A percentile compares a stretch with the other conserved stretches of the same genome.
These are phyloP conservation scores for Luvunga scandens DNA, from an alignment of 345 rosid genomes.

Conservation along the genomic window DNA sequence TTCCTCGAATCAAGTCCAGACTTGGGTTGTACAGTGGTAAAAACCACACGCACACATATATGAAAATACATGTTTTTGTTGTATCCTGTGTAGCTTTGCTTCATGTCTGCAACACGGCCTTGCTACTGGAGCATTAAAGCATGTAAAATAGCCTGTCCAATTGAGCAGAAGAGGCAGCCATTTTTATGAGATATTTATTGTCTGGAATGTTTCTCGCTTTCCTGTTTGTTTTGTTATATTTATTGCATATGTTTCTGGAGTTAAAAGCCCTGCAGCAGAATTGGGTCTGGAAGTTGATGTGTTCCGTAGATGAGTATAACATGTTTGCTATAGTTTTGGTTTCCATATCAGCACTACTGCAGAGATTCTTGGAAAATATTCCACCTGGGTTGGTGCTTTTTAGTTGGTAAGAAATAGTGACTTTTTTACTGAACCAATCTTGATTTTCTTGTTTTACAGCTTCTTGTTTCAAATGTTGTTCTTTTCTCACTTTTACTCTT, in stretches of 20 bases:
- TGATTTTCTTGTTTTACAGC: slow-evolving; percentile 17
- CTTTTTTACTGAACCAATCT: slow-evolving; percentile 24
- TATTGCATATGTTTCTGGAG: slow-evolving; percentile 38
- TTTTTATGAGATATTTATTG: slow-evolving; percentile 28
- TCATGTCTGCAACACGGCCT: slow-evolving; percentile 21
- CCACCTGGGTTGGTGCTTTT: slow-evolving; percentile 62
- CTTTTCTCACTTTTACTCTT: slow-evolving; percentile 16
- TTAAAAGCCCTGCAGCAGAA: slow-evolving; percentile 55
- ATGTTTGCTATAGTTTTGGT: slow-evolving; percentile 53
- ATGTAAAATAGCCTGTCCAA: slow-evolving; percentile 31
- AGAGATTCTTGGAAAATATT: slow-evolving; percentile 67
- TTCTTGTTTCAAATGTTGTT: slow-evolving; percentile 1
- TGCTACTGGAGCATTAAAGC: slow-evolving; percentile 34
- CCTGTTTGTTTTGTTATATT: slow-evolving; percentile 34
- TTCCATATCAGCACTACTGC: slow-evolving; percentile 65
- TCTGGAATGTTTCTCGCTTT: slow-evolving; percentile 17
- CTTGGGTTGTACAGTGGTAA: neutral
- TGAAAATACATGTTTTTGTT: neutral
- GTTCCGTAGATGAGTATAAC: slow-evolving; percentile 53
- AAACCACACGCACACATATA: too few relatives aligned
- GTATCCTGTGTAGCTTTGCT: slow-evolving; percentile 13
- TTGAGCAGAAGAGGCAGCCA: slow-evolving; percentile 28
- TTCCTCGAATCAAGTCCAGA: neutral
- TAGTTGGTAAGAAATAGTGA: slow-evolving; percentile 73
- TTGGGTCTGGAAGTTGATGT: slow-evolving; percentile 54